A percentile compares a stretch with the other conserved stretches of the same genome.
Evolutionary conservation across 129 eudicot species (phyloP).

Genomic region (Sambucus nigra): DNA sequence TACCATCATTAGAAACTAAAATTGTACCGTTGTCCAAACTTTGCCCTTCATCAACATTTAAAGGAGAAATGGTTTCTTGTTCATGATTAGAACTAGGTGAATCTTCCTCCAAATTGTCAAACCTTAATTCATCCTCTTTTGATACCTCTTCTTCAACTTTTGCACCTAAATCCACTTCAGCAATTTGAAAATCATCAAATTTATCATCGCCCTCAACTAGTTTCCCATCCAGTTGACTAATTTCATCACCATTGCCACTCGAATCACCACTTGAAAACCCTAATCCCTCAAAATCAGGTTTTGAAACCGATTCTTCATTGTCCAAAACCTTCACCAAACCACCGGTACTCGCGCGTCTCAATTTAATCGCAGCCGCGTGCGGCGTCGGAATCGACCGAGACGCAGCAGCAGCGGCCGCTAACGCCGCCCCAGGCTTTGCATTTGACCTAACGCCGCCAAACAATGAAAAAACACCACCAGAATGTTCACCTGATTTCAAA

Average conservation of each 20-base stretch:
- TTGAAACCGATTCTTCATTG: slow-evolving; percentile 22
- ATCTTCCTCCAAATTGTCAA: slow-evolving; percentile 16
- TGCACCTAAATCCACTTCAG: background rate
- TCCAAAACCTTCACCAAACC: slow-evolving; percentile 7
- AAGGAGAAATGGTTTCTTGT: slow-evolving; percentile 7
- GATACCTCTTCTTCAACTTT: slow-evolving; percentile 11
- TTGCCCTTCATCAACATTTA: background rate
- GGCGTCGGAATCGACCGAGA: slow-evolving; percentile 60
- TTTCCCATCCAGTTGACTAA: slow-evolving; percentile 18
- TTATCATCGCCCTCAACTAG: slow-evolving; percentile 25
- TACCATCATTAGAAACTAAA: slow-evolving; percentile 11
- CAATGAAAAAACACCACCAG: slow-evolving; percentile 17
- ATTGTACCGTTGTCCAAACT: slow-evolving; percentile 1
- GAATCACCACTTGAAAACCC: slow-evolving; percentile 10
- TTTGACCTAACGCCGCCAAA: slow-evolving; percentile 39
- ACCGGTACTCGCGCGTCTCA: slow-evolving; percentile 39
- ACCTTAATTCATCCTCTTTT: slow-evolving; percentile 9
- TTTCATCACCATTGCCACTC: slow-evolving; percentile 16
- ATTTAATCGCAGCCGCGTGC: slow-evolving; percentile 72
- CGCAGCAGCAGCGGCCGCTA: slow-evolving; percentile 93
- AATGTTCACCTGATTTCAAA: slow-evolving; percentile 25
- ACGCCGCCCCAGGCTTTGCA: slow-evolving; percentile 89
- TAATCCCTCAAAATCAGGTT: too few species aligned
- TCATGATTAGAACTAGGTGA: slow-evolving; percentile 15
- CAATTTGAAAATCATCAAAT: slow-evolving; percentile 14